Conservation (phyloP, 2,329 filamentous ascomycete species). For the Dryadomyces quercus-mongolicae region DNA sequence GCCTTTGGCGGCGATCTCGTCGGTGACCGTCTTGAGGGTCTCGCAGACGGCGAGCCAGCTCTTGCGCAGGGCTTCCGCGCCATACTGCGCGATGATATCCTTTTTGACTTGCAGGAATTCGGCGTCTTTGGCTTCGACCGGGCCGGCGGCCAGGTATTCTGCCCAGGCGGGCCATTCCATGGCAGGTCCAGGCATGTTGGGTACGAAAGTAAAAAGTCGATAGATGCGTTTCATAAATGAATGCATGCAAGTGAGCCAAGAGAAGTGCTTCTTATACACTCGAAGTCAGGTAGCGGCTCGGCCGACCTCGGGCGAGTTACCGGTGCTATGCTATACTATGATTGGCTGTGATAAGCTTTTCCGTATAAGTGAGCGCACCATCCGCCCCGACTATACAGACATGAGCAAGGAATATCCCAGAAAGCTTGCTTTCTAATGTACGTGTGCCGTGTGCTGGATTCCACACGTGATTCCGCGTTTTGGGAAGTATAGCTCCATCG, state of each 20-base stretch:
- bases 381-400: too few species aligned
- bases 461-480: too few species aligned
- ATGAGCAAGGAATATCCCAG: too few species aligned
- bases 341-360: background rate
- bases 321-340: background rate
- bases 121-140: background rate
- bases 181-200: background rate
- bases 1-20: constrained; percentile 22
- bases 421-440: too few species aligned
- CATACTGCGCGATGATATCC: constrained; percentile 23
- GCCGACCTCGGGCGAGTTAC: background rate
- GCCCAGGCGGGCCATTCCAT: background rate
- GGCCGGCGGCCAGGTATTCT: background rate
- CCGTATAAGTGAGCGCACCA: background rate
- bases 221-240: too few species aligned
- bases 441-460: too few species aligned
- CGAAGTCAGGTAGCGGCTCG: background rate
- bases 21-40: constrained; percentile 21
- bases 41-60: constrained; percentile 28
- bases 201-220: too few species aligned
- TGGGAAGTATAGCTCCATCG: too few species aligned
- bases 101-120: constrained; percentile 15
- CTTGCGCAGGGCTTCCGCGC: constrained; percentile 19
- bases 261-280: background rate
- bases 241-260: too few species aligned